Evolutionary conservation across 2,329 filamentous ascomycete genomes (phyloP), one percentile per base, ranked within the genome.

Genomic region (Ploettnerulaceae sp.): DNA sequence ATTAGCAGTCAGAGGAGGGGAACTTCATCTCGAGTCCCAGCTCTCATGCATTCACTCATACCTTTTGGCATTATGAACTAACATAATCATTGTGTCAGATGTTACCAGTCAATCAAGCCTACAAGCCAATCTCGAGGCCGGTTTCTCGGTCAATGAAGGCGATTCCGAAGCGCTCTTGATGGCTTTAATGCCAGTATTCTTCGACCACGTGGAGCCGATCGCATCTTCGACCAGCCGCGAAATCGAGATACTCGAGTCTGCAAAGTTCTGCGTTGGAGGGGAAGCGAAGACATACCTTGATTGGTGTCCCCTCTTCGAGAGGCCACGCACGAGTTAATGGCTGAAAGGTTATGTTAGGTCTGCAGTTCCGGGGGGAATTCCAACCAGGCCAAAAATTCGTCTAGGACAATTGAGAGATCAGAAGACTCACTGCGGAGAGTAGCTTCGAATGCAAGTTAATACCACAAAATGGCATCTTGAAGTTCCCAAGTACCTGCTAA

Each of bases 191-290:
- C 48, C 45, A 5, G 15, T 41, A 5, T 49, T 54, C 31, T 54
- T 48, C 22, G 14, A 51, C 25, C 51, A 51, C 24, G 35, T 51
- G 3, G 28, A 40, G 46, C 48, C 21, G 48, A 54, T 21, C 37
- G 48, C 28, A 51, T 54, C n/a, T 54, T 51, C 15, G 21, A 51
- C 9, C 48, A 45, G 33, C 37, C 48, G 15, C 35, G 48, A 28
- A 54, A 54, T 17, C 48, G 45, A 5, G 11, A 42, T 22, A 51
- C 45, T 25, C 34, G 46, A 17, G 48, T 54, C 4, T 51, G 51
- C 22, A 54, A 49, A 21, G 29, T 51, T 8, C 18, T 54, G 2
- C 24, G 43, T 17, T 51, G 51, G 48, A 42, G 51, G 9, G 41
- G 51, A 20, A 29, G 26, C 20, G 45, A 53, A n/a, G 25, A 24